Conservation (phyloP, 106 monocot genomes). For the Gastrodia elata region DNA sequence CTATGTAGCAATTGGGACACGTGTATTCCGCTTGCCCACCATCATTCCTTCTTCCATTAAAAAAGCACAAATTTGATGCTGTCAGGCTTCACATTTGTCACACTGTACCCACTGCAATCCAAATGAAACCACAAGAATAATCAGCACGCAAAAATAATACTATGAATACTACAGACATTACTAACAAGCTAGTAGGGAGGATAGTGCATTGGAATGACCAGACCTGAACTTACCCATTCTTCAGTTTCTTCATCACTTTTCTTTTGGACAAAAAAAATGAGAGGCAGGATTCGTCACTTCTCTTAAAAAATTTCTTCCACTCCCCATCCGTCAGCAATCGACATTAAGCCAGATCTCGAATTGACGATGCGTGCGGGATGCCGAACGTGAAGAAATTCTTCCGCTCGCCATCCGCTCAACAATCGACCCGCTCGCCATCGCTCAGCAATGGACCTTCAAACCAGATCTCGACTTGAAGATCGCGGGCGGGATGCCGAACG, state of each 20-base stretch:
- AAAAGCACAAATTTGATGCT: constrained; percentile 98
- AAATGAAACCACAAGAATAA: constrained; percentile 3
- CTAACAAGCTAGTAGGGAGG: neutral
- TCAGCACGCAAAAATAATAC: neutral
- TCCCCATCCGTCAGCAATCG: no score
- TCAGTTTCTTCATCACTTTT: constrained; percentile 92
- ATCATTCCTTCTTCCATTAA: constrained; percentile 96
- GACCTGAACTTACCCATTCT: constrained; percentile 61
- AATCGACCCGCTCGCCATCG: no score
- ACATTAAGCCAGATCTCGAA: no score
- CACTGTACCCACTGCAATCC: constrained; percentile 92
- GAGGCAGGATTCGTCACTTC: no score
- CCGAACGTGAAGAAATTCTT: no score
- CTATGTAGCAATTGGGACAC: constrained; percentile 87
- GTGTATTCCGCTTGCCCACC: constrained; percentile 96
- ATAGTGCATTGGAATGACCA: neutral
- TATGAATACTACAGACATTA: neutral
- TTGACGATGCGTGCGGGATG: no score
- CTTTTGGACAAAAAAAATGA: no score
- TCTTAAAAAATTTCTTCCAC: no score
- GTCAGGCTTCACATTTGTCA: constrained; percentile 99
- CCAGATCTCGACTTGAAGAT: no score
- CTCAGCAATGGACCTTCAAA: no score
- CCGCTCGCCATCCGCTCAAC: no score
- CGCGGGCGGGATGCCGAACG: no score